Percentiles rank a stretch among this genome's conserved stretches.
Conservation (phyloP, 2,329 filamentous ascomycete species). For the Bretziella fagacearum region DNA sequence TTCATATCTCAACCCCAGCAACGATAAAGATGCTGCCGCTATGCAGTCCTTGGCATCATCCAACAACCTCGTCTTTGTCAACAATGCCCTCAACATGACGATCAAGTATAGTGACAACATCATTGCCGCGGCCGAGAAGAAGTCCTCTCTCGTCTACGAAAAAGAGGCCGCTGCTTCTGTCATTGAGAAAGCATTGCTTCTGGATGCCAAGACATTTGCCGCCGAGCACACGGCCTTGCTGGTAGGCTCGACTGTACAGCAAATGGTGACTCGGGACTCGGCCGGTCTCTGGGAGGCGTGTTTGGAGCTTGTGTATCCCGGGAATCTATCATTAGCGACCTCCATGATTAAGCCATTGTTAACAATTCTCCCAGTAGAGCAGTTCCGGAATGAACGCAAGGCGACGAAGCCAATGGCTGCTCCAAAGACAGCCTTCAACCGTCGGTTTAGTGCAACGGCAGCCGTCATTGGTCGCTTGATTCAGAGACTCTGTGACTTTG, state of each 20-base stretch:
- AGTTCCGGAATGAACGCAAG: conserved; percentile 42
- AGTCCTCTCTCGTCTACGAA: conserved; percentile 21
- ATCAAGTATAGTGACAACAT: conserved; percentile 46
- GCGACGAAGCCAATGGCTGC: conserved; percentile 24
- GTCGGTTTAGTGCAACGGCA: conserved; percentile 40
- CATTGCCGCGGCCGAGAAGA: conserved; percentile 31
- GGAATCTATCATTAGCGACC: conserved; percentile 55
- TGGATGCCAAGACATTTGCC: conserved; percentile 28
- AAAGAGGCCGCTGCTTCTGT: conserved; percentile 23
- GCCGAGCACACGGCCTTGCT: conserved; percentile 41
- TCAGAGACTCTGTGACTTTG: conserved; percentile 63
- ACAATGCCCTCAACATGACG: conserved; percentile 48
- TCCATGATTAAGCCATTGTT: conserved; percentile 55
- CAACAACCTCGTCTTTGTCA: conserved; percentile 43
- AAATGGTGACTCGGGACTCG: conserved; percentile 53
- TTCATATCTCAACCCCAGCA: conserved; percentile 33
- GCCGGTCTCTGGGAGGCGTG: conserved; percentile 64
- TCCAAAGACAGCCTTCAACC: conserved; percentile 57
- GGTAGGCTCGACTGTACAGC: conserved; percentile 42
- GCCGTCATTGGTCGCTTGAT: conserved; percentile 55
- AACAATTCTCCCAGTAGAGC: conserved; percentile 58
- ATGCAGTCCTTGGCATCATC: conserved; percentile 26
- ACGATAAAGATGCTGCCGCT: conserved; percentile 12
- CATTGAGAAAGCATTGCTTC: conserved; percentile 36
- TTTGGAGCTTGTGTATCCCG: conserved; percentile 47